Conservation (phyloP, 1,139 yeast genomes). For the Yamadazyma triangularis region DNA sequence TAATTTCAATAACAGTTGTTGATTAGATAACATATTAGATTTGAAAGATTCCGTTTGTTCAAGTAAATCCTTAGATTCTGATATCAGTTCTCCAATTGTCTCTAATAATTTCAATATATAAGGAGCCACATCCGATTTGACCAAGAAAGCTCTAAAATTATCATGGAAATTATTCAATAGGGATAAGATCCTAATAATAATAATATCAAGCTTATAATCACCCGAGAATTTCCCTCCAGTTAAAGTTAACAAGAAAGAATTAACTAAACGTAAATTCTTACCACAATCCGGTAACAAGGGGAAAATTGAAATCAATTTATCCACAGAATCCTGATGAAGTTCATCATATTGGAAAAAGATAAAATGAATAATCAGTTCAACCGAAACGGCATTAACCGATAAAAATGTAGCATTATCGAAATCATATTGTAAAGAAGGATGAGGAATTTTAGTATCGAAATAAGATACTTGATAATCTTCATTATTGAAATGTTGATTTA, state of each 20-base stretch:
- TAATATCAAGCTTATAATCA: constrained; percentile 15
- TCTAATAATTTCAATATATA: constrained; percentile 33
- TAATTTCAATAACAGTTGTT: constrained; percentile 30
- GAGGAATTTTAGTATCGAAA: constrained; percentile 39
- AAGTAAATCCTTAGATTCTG: constrained; percentile 1
- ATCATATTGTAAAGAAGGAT: no score
- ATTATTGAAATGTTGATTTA: no score
- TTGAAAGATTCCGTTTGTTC: constrained; percentile 19
- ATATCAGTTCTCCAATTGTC: constrained; percentile 13
- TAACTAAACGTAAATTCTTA: constrained; percentile 40
- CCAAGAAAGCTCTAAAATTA: constrained; percentile 36
- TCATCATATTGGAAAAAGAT: constrained; percentile 44
- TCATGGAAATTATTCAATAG: constrained; percentile 28
- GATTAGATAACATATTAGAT: constrained; percentile 28
- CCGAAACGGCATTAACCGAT: constrained; percentile 20
- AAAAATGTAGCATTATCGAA: no score
- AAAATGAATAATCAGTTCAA: constrained; percentile 74
- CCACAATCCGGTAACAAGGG: constrained; percentile 66
- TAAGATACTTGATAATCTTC: constrained; percentile 20
- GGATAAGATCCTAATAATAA: constrained; percentile 39
- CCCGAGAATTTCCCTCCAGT: constrained; percentile 20
- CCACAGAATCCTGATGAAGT: no score
- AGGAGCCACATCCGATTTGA: constrained; percentile 40
- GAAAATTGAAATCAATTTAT: constrained; percentile 49
- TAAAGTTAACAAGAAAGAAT: constrained; percentile 19